Evolutionary conservation across 164 flowering plant species (phyloP).

Genomic region (Santalum album): DNA sequence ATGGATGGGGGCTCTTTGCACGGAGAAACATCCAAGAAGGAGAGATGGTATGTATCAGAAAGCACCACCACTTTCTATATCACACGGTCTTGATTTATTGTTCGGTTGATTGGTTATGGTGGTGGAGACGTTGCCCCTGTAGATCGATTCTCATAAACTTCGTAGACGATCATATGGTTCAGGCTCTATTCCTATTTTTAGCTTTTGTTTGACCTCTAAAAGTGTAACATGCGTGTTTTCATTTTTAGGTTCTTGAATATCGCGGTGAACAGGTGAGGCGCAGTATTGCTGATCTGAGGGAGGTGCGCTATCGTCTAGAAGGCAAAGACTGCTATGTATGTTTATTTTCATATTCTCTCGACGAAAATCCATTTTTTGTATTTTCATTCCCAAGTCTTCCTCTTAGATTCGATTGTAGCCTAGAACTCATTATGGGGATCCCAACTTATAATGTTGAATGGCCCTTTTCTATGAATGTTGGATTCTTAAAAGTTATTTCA

Average conservation of each 20-base stretch:
- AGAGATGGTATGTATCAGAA: constrained; percentile 63
- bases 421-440: background rate
- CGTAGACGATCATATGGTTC: too few relatives aligned
- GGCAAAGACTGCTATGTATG: constrained; percentile 6
- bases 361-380: too few relatives aligned
- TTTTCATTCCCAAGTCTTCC: background rate
- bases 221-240: background rate
- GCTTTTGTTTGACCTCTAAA: background rate
- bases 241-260: constrained; percentile 5
- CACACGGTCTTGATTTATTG: background rate
- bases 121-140: too few relatives aligned
- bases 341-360: background rate
- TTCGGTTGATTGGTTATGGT: too few relatives aligned
- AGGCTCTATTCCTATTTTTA: too few relatives aligned
- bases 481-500: too few relatives aligned
- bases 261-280: constrained; percentile 7
- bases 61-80: background rate
- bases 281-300: constrained; percentile 6
- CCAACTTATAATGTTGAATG: too few relatives aligned
- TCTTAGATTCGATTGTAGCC: background rate
- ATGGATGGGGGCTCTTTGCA: constrained; percentile 99
- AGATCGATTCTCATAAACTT: too few relatives aligned
- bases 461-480: too few relatives aligned
- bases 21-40: constrained; percentile 85
- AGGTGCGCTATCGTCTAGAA: constrained; percentile 4